Base-by-base conservation (phyloP, 129 eudicot genomes). In the Heracleum sosnowskyi region DNA sequence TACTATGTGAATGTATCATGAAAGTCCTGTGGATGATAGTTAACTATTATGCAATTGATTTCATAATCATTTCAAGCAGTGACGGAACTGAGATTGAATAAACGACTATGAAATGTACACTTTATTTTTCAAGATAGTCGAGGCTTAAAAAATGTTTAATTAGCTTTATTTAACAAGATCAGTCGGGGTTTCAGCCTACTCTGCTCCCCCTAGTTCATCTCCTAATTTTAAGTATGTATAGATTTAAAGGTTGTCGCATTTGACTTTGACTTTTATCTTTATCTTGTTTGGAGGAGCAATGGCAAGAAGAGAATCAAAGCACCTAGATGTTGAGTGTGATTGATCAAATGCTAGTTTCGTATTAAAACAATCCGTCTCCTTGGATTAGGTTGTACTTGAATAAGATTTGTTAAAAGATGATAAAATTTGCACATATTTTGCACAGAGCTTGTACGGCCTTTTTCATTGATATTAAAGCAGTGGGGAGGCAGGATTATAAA, bases 251-350 rank as follows among this genome's bases (percentile, higher is more conserved):
- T 31, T 37, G 5, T 37, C 6, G 47, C 26, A 44, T 13, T 68
- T 75, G 51, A 69, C 74, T 77, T 49, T n/a, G 28, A 46, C 69
- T 34, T 77, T 62, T 31, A 17, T 53, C 71, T 80, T 34, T 63
- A 39, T 40, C 29, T 24, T 72, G 66, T 75, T 78, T 36, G 60
- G 26, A 66, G 72, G 11, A 28, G 26, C 37, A 69, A 55, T 24
- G 71, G 34, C 73, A 78, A 72, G 69, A 55, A 29, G 72, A 40
- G 74, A 79, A 73, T 42, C 22, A 42, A 73, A 42, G 17, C 60
- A 44, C 20, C 20, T n/a, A 6, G 40, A 28, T 9, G 39, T 74
- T 60, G 7, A 40, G 5, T 39, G 42, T 11, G 33, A 24, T n/a
- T n/a, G 33, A 8, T n/a, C n/a, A 53, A n/a, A 24, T 57, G 31